A percentile compares a stretch with the other conserved stretches of the same genome.
Evolutionary conservation across 352 stramenopile species (phyloP).

Genomic region (Phytophthora ohioensis): DNA sequence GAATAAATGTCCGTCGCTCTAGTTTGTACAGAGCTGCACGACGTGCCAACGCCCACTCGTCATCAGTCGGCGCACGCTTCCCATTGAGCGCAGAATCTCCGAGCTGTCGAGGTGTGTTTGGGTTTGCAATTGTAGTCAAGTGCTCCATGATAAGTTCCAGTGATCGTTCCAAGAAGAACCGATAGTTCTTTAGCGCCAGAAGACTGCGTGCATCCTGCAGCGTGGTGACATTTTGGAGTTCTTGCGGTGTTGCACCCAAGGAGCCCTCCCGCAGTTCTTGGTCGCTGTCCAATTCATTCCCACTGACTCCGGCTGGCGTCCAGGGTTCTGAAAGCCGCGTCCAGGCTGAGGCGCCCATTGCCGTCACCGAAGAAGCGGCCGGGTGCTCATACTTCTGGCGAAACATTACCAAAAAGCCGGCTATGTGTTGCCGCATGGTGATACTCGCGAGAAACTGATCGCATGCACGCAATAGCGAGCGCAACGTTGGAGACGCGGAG

Average conservation of each 20-base stretch:
- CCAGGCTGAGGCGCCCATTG: conserved; percentile 37
- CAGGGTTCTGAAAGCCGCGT: conserved; percentile 44
- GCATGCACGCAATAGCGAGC: conserved; percentile 49
- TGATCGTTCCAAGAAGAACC: conserved; percentile 75
- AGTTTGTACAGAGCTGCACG: conserved; percentile 67
- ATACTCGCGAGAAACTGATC: conserved; percentile 57
- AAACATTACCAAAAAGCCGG: conserved; percentile 57
- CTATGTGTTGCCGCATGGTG: conserved; percentile 53
- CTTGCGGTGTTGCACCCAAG: conserved; percentile 29
- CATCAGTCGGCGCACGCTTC: conserved; percentile 40
- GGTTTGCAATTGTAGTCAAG: conserved; percentile 30
- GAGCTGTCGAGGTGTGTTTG: conserved; percentile 27
- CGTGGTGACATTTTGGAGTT: conserved; percentile 46
- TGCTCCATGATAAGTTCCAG: conserved; percentile 63
- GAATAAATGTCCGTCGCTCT: conserved; percentile 72
- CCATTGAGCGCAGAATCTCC: conserved; percentile 26
- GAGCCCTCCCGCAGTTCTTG: conserved; percentile 40
- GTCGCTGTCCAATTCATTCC: conserved; percentile 38
- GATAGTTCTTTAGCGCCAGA: conserved; percentile 74
- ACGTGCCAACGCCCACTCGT: conserved; percentile 63
- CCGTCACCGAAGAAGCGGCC: conserved; percentile 11
- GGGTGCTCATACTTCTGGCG: conserved; percentile 60
- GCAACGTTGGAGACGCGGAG: conserved; percentile 37
- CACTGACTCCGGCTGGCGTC: conserved; percentile 13
- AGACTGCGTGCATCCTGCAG: conserved; percentile 64